Conservation (phyloP, 352 stramenopile genomes). For the Phytophthora lateralis region DNA sequence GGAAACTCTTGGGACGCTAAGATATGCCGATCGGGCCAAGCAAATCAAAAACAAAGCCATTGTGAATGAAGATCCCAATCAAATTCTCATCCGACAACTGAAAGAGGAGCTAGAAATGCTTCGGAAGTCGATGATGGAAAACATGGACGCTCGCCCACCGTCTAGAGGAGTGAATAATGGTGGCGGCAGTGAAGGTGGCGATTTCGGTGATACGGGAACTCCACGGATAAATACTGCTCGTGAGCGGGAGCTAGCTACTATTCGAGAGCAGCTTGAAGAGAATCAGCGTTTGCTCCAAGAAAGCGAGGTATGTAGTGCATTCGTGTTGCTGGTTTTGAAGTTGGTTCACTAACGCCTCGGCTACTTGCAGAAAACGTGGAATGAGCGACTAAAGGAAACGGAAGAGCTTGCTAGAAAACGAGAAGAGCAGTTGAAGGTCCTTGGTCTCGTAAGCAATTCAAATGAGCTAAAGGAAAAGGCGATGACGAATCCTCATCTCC, state of each 20-base stretch:
- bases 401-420: conserved; percentile 83
- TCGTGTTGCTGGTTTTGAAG: neutral
- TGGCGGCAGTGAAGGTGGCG: conserved; percentile 18
- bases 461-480: conserved; percentile 65
- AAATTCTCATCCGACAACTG: conserved; percentile 84
- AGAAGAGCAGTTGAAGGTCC: conserved; percentile 77
- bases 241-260: conserved; percentile 60
- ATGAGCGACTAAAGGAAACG: conserved; percentile 76
- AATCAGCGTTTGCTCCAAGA: conserved; percentile 76
- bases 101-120: conserved; percentile 83
- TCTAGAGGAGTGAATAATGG: conserved; percentile 43
- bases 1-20: conserved; percentile 90
- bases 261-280: conserved; percentile 79
- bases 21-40: conserved; percentile 92
- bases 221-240: conserved; percentile 48
- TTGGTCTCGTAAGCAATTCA: conserved; percentile 63
- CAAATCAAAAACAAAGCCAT: conserved; percentile 94
- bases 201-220: conserved; percentile 18
- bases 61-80: conserved; percentile 92
- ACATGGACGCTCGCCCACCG: conserved; percentile 51
- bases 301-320: conserved; percentile 55
- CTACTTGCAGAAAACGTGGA: conserved; percentile 72
- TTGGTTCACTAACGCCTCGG: neutral
- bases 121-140: conserved; percentile 75
- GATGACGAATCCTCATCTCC: conserved; percentile 72